phyloP scores from a whole-genome alignment of 106 monocot genomes.

The Alisma plantagoaquatica region DNA sequence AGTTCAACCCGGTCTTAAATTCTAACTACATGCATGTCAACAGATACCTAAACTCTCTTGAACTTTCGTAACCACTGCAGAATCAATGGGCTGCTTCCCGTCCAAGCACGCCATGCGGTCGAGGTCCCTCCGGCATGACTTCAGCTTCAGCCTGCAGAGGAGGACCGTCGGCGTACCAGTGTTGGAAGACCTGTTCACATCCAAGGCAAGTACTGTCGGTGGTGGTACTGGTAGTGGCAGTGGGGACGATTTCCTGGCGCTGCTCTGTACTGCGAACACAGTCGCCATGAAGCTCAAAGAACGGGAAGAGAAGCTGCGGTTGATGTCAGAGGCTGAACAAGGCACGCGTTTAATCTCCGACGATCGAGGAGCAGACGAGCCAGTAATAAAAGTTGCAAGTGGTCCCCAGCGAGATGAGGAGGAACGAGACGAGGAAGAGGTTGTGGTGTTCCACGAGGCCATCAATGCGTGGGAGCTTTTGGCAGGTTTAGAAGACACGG shows the following conservation, averaged over 20 bases:
- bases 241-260: conserved; percentile 39
- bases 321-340: not conserved
- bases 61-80: not conserved
- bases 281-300: conserved; percentile 13
- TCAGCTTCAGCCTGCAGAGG: conserved; percentile 22
- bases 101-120: not conserved
- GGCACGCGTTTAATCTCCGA: conserved; percentile 5
- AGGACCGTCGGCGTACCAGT: conserved; percentile 7
- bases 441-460: too few relatives aligned
- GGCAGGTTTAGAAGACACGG: conserved; percentile 29
- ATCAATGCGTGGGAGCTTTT: conserved; percentile 53
- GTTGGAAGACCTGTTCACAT: conserved; percentile 20
- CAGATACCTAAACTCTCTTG: not conserved
- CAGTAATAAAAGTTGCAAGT: too few relatives aligned
- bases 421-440: too few relatives aligned
- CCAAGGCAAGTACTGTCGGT: too few relatives aligned
- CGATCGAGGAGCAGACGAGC: not conserved
- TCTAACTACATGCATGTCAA: too few relatives aligned
- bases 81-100: conserved; percentile 1
- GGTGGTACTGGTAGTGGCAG: too few relatives aligned
- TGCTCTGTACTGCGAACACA: conserved; percentile 35
- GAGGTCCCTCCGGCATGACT: conserved; percentile 23
- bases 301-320: not conserved
- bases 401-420: too few relatives aligned
- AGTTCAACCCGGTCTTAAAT: too few relatives aligned